Percentiles rank a stretch among this genome's conserved stretches.
These are phyloP conservation scores for Suhomyces guaymorum DNA, from an alignment of 1,139 yeast species.

Conservation along the genomic window DNA sequence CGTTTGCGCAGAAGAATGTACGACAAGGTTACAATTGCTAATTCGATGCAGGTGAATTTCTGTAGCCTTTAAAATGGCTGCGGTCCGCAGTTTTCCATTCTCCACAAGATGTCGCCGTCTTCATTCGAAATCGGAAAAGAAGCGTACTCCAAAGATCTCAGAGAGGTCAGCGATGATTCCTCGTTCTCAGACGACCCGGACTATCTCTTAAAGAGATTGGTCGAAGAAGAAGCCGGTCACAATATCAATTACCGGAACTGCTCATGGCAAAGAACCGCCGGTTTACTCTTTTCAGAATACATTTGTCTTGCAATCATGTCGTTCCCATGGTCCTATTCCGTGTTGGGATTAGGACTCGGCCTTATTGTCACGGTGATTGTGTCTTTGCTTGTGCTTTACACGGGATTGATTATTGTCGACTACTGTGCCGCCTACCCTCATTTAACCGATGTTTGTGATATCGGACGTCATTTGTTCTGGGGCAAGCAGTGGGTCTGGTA, in stretches of 20 bases:
- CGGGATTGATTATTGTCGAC: slow-evolving; percentile 55
- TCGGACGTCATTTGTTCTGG: slow-evolving; percentile 59
- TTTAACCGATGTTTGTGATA: slow-evolving; percentile 55
- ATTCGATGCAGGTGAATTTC: too few relatives aligned
- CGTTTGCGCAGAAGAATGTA: too few relatives aligned
- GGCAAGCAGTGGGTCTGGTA: slow-evolving; percentile 56
- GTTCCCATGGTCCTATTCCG: slow-evolving; percentile 65
- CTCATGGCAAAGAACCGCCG: slow-evolving; percentile 61
- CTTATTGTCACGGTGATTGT: slow-evolving; percentile 54
- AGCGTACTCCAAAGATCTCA: slow-evolving; percentile 1
- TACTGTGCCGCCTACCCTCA: slow-evolving; percentile 57
- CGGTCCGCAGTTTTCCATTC: slow-evolving; percentile 3
- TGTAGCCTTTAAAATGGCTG: slow-evolving; percentile 10
- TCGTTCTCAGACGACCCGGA: slow-evolving; percentile 12
- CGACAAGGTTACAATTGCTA: slow-evolving; percentile 3
- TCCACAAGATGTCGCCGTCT: slow-evolving; percentile 7
- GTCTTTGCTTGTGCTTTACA: slow-evolving; percentile 52
- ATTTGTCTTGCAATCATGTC: slow-evolving; percentile 64
- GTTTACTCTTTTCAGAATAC: slow-evolving; percentile 58
- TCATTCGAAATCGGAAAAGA: slow-evolving; percentile 1
- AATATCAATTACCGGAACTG: slow-evolving; percentile 52
- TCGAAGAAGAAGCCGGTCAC: slow-evolving; percentile 25
- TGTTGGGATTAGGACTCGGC: slow-evolving; percentile 60
- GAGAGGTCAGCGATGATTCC: slow-evolving; percentile 6
- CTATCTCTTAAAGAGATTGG: slow-evolving; percentile 11